Base-by-base conservation (phyloP, 192 early-diverging fungal genomes). In the Coemansia asiatica region DNA sequence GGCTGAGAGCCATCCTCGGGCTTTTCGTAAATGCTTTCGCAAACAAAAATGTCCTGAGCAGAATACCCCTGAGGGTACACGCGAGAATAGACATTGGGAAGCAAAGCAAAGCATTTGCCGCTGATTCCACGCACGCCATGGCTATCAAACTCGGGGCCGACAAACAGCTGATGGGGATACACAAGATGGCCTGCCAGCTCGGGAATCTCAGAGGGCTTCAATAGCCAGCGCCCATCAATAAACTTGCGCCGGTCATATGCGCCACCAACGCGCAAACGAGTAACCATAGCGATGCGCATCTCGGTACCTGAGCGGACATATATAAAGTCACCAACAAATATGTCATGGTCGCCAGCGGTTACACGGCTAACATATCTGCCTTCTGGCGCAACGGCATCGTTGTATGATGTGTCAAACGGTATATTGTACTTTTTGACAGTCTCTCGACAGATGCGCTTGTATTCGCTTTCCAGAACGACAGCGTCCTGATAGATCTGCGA, bases 401-500 rank as follows among this genome's bases (percentile, higher is more conserved):
- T 68, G 65, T 76, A 76, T 18, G 69, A 67, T 25, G 70, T 70
- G 64, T 82, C 79, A 54, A 82, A 82, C 23, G 74, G 71, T 36
- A 82, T 76, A 2, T 57, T 55, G 53, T 82, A 53, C 58, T 74
- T 77, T 47, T 71, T 60, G 5, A 77, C 33, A 1, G 33, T 55
- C 33, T 70, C 60, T 4, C 68, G 71, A 27, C 80, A 76, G 40
- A 71, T 46, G 16, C 61, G 58, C 61, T 72, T 71, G 60, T 77
- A 82, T 44, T 68, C 66, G 23, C 57, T 71, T 23, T 82, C 80
- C 4, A 82, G 62, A 3, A 31, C 38, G 1, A 77, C 66, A 2
- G 93, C 92, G 74, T 95, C 92, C 38, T 88, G 74, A 64, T 93
- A 91, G 4, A 98, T 84, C 51, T 89, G 87, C 12, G 95, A 97